Base-by-base conservation (phyloP, 1,284 basidiomycete species). In the Microbotryum violaceum region DNA sequence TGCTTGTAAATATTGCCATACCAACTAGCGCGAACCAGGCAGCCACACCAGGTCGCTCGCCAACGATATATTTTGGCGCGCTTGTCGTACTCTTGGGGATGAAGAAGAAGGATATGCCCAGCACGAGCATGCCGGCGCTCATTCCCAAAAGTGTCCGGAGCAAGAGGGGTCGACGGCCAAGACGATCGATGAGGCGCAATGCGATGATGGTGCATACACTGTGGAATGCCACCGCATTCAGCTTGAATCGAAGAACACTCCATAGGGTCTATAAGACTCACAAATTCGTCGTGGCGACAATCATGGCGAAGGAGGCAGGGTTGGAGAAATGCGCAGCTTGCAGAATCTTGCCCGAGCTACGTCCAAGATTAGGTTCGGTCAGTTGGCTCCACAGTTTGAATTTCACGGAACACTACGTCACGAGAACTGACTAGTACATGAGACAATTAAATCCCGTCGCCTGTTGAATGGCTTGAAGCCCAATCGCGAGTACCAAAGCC, bases 391-490 rank as follows among this genome's bases (percentile, higher is more conserved):
- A 42, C 16, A 6, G 29, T 25, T 29, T 50, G 45, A 9, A 12
- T 3, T 10, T 18, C 44, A 25, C n/a, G 16, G 10, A 46, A 14
- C 23, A 25, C 6, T 29, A n/a, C 6, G 25, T 1, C 8, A 23
- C 23, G 14, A n/a, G 5, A 12, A 47, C 57, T n/a, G 4, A 62
- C 62, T 52, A 66, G 53, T 63, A 70, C 84, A 86, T 86, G 56
- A 86, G 78, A 5, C 54, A 57, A 53, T 71, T 70, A 58, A 69
- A 69, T 0, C 88, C 88, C 63, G 85, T 88, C 0, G 88, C 78
- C 72, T 91, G 88, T 70, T 90, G 88, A 74, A 85, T 85, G 0
- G 84, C 85, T 76, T 90, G 88, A 72, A 90, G 81, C 44, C 86
- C 87, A 67, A 85, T 86, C 9, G 82, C 86, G 29, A 91, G 79